These are phyloP conservation scores for Entophlyctis luteolus DNA, from an alignment of 192 early-diverging fungal genomes.

Conservation along the genomic window DNA sequence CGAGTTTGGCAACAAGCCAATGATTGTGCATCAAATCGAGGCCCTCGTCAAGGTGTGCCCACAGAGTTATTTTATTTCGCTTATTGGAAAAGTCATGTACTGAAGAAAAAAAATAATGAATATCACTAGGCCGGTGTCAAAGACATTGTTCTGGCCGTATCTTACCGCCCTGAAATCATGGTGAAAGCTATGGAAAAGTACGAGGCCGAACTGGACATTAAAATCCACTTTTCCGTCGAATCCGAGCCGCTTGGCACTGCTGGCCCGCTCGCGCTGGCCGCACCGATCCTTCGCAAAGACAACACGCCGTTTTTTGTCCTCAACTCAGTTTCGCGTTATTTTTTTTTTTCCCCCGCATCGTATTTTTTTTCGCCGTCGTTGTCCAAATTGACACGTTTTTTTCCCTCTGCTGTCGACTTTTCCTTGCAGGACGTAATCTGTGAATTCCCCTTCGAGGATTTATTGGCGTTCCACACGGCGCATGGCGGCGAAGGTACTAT, in stretches of 20 bases:
- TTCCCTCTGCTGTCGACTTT: too few species aligned
- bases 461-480: constrained; percentile 82
- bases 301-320: constrained; percentile 96
- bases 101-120: too few species aligned
- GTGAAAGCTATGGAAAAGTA: constrained; percentile 87
- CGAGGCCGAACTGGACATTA: constrained; percentile 83
- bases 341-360: too few species aligned
- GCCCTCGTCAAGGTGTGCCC: constrained; percentile 82
- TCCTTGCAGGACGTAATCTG: constrained; percentile 99
- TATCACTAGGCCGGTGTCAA: constrained; percentile 84
- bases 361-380: too few species aligned
- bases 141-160: constrained; percentile 97
- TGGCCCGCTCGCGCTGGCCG: constrained; percentile 92
- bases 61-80: background rate
- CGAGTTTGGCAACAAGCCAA: constrained; percentile 98
- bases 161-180: constrained; percentile 99
- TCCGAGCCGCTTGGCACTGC: constrained; percentile 84
- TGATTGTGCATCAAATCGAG: constrained; percentile 99
- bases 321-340: too few species aligned
- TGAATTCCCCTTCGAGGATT: constrained; percentile 91
- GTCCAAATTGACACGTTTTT: too few species aligned
- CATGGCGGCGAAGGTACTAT: constrained; percentile 96
- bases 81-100: background rate
- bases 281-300: constrained; percentile 82
- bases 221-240: constrained; percentile 95